Conservation (phyloP, 495 filamentous ascomycete species). For the Rhypophila decipiens region DNA sequence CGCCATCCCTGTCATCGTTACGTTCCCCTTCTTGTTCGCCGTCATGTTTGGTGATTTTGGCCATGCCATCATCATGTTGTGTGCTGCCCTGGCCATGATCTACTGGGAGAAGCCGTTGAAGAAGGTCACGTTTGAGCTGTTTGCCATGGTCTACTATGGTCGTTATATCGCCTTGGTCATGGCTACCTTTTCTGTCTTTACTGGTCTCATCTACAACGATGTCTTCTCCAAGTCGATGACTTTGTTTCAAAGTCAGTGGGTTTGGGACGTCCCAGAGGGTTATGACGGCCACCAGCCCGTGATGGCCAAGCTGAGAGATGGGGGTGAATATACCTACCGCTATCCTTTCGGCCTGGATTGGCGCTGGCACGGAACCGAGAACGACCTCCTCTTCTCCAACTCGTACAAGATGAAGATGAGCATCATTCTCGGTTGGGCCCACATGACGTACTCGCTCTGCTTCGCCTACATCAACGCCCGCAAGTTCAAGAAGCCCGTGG, state of each 20-base stretch:
- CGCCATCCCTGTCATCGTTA: conserved; percentile 87
- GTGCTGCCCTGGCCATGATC: conserved; percentile 81
- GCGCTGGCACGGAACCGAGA: conserved; percentile 93
- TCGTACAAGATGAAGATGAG: conserved; percentile 99
- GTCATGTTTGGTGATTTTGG: conserved; percentile 99
- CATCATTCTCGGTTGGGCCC: conserved; percentile 90
- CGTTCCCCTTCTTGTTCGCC: conserved; percentile 96
- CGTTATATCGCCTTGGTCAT: conserved; percentile 98
- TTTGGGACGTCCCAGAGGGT: conserved; percentile 61
- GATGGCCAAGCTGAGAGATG: conserved; percentile 51
- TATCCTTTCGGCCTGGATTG: conserved; percentile 97
- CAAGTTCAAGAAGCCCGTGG: conserved; percentile 88
- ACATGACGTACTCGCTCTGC: conserved; percentile 97
- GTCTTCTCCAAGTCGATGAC: conserved; percentile 89
- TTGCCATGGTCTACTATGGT: conserved; percentile 97
- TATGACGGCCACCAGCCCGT: conserved; percentile 55
- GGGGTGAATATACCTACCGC: conserved; percentile 50
- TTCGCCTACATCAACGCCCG: conserved; percentile 88
- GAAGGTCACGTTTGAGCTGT: conserved; percentile 88
- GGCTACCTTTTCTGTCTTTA: conserved; percentile 95
- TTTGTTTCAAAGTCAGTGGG: conserved; percentile 83
- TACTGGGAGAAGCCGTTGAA: conserved; percentile 88
- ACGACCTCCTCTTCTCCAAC: conserved; percentile 90
- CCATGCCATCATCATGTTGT: conserved; percentile 80
- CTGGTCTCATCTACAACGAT: conserved; percentile 96